Evolutionary conservation across 2,329 filamentous ascomycete species (phyloP), one percentile per base, ranked within the genome.

Genomic region (Ophiostoma sp.): DNA sequence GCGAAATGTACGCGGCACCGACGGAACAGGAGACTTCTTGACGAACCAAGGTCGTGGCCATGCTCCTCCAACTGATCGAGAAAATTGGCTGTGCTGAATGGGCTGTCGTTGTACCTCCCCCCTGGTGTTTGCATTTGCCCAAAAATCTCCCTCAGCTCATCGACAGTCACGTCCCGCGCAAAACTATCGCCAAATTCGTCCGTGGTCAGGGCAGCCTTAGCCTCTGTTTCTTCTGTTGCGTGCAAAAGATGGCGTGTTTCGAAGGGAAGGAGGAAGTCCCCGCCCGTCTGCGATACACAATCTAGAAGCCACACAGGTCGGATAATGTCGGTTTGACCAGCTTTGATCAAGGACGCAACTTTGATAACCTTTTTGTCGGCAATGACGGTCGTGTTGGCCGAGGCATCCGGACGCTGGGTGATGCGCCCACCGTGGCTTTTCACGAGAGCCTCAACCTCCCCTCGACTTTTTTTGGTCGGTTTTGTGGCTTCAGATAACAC

Each of bases 121-220:
- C 75, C 42, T 11, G 5, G n/a, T 22, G 80, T 73, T 22, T 36
- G 22, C 79, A 78, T 80, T 22, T 55, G 68, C 0, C 75, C 75
- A 33, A 91, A 75, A 0, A 90, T 79, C 2, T 80, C 79, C 52
- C 81, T 84, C 66, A 82, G 74, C 75, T 82, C 81, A 2, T 78
- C 78, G 3, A 75, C 75, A 2, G 76, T 77, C 22, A 80, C 75
- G 77, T 97, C 90, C 4, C 95, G 86, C 0, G 90, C 87, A 81
- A 93, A 98, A 78, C 94, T 95, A 80, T 99, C 96, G 0, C 92
- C 92, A 77, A 89, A 96, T 71, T 86, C 83, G 80, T 99, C 96
- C 1, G 92, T 86, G 76, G 92, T 93, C 2, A 83, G 82, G 50
- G 87, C 85, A 11, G 91, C 88, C 8, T 85, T 83, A 7, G 84